A percentile compares a stretch with the other conserved stretches of the same genome.
These are phyloP conservation scores for Talaromyces sp. DNA, from an alignment of 2,329 filamentous ascomycete genomes.

Conservation along the genomic window DNA sequence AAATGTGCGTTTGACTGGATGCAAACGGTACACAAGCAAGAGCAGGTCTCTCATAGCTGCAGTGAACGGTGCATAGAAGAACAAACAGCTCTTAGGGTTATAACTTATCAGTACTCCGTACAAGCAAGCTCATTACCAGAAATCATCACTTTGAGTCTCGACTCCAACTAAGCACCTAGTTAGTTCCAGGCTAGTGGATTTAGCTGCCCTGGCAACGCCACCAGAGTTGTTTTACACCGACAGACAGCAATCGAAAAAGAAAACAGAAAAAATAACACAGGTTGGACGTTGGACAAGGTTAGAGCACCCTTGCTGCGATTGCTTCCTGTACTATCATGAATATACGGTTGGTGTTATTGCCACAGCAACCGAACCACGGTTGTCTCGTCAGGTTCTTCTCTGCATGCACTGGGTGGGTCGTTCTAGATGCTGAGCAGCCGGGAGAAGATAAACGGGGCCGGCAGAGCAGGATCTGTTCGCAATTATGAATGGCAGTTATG, in stretches of 20 bases:
- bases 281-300: no score
- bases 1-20: neutral
- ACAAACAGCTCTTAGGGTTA: neutral
- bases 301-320: no score
- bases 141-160: neutral
- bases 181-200: neutral
- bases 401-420: neutral
- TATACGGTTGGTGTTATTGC: neutral
- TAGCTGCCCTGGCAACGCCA: slow-evolving; percentile 10
- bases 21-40: neutral
- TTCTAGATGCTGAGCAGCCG: neutral
- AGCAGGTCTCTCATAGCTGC: neutral
- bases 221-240: neutral
- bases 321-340: neutral
- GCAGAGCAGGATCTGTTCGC: no score
- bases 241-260: neutral
- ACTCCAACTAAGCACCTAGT: neutral
- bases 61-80: neutral
- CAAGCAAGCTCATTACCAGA: neutral
- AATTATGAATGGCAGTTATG: no score
- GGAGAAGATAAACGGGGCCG: no score
- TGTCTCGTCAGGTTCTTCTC: neutral
- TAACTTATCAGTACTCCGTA: neutral
- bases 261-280: no score
- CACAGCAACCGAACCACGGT: neutral